Base-by-base conservation (phyloP, 1,284 basidiomycete species). In the Somion occarium region DNA sequence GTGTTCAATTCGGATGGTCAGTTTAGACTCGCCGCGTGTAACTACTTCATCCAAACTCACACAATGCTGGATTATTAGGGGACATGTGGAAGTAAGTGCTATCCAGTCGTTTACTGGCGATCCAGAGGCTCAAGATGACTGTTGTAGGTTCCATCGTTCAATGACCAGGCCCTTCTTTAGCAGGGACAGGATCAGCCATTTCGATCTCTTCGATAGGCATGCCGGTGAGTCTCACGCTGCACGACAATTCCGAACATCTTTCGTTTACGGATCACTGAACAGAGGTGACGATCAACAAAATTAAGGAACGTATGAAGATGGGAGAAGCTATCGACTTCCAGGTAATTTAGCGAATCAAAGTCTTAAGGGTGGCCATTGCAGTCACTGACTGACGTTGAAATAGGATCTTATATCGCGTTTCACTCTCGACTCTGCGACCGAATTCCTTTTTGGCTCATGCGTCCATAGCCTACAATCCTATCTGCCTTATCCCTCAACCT, bases 381-480 rank as follows among this genome's bases (percentile, higher is more conserved):
- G 42, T 20, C 5, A 41, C n/a, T 1, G 19, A 38, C n/a, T 25
- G 44, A n/a, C 38, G 11, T 38, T 15, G 13, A 23, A 23, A 30
- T 47, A 67, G 61, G 70, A 73, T 49, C 52, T 69, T 20, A 55
- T 69, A 37, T 59, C 27, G 11, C 15, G 49, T 3, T 51, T 46
- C 41, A 51, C 49, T 15, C 30, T 51, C 2, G 49, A 51, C 22
- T 20, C 26, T 15, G 69, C 72, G 0, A 69, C 69, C 4, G 71
- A 73, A 46, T 73, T 73, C 55, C 65, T 75, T 46, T 74, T 75
- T 55, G 69, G 67, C 12, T 53, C 55, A n/a, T 64, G 65, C 48
- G 67, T 72, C n/a, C 49, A 68, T 52, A 66, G 65, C 25, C 63
- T 75, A 23, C 37, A 51, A 13, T 59, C 56, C 15, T 51, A 56